phyloP scores from a whole-genome alignment of 306 rosid species.

The Vigna nakashimae region DNA sequence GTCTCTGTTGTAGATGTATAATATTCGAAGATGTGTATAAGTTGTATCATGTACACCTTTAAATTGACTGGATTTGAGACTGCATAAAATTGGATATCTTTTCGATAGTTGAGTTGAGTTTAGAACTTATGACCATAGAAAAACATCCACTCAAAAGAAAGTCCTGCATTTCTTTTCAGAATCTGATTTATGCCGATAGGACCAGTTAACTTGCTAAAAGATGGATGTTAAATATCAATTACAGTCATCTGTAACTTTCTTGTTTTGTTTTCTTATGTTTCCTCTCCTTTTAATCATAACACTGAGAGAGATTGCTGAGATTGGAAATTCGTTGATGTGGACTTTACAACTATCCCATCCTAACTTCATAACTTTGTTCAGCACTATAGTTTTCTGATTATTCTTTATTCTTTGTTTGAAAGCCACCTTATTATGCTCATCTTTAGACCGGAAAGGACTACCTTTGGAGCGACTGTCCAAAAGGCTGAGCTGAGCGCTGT shows the following conservation, averaged over 20 bases:
- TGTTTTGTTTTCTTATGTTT: neutral
- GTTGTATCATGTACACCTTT: slow-evolving; percentile 19
- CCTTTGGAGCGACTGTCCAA: neutral
- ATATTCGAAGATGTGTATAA: slow-evolving; percentile 3
- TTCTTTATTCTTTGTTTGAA: neutral
- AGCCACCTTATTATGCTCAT: neutral
- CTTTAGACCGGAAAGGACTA: neutral
- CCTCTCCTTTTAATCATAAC: neutral
- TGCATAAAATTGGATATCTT: slow-evolving; percentile 27
- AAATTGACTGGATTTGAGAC: slow-evolving; percentile 15
- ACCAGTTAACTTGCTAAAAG: neutral
- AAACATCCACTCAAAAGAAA: neutral
- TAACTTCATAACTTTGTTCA: neutral
- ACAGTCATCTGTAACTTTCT: neutral
- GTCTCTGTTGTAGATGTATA: slow-evolving; percentile 17
- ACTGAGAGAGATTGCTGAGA: neutral
- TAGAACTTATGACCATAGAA: neutral
- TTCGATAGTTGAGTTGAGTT: neutral
- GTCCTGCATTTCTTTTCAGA: neutral
- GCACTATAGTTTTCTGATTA: neutral
- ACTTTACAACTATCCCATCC: neutral
- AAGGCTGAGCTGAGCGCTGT: neutral
- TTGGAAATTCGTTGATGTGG: neutral
- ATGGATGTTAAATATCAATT: neutral
- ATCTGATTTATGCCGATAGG: neutral